A percentile compares a stretch with the other conserved stretches of the same genome.
phyloP scores from a whole-genome alignment of 192 early-diverging fungal genomes.

The Coemansia sp. region DNA sequence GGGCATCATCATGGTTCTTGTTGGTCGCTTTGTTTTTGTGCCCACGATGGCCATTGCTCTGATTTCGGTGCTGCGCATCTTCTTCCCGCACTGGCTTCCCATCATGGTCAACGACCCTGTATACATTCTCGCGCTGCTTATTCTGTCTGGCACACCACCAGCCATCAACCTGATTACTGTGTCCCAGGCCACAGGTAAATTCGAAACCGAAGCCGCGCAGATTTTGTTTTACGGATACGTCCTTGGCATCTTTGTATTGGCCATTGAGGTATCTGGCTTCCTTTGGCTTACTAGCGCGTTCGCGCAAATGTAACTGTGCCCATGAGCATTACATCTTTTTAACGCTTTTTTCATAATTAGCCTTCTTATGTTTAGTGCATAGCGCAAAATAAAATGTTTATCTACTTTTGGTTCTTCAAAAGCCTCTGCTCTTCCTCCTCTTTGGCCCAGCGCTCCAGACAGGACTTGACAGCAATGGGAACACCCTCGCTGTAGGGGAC shows the following conservation, averaged over 20 bases:
- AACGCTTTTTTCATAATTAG: neutral
- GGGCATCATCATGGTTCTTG: conserved; percentile 35
- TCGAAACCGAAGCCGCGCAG: conserved; percentile 67
- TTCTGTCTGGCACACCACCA: conserved; percentile 67
- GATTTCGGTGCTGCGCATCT: conserved; percentile 40
- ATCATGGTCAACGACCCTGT: conserved; percentile 65
- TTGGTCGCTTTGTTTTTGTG: conserved; percentile 53
- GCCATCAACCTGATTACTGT: conserved; percentile 75
- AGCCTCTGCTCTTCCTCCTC: conserved; percentile 22
- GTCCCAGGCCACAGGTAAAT: conserved; percentile 68
- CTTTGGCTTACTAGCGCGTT: conserved; percentile 50
- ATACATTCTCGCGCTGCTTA: conserved; percentile 63
- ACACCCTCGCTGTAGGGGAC: conserved; percentile 61
- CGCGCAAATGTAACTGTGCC: conserved; percentile 11
- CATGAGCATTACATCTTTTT: neutral
- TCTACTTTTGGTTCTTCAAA: conserved; percentile 6
- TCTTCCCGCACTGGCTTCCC: conserved; percentile 43
- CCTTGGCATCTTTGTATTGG: conserved; percentile 49
- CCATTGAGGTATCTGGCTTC: conserved; percentile 48
- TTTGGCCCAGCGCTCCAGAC: conserved; percentile 46
- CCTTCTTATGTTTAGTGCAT: no score
- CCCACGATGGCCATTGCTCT: conserved; percentile 44
- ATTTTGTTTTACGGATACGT: conserved; percentile 73
- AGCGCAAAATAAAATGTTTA: neutral
- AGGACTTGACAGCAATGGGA: conserved; percentile 49